Conservation (phyloP, 2,329 filamentous ascomycete species). For the Orbilia ellipsospora region DNA sequence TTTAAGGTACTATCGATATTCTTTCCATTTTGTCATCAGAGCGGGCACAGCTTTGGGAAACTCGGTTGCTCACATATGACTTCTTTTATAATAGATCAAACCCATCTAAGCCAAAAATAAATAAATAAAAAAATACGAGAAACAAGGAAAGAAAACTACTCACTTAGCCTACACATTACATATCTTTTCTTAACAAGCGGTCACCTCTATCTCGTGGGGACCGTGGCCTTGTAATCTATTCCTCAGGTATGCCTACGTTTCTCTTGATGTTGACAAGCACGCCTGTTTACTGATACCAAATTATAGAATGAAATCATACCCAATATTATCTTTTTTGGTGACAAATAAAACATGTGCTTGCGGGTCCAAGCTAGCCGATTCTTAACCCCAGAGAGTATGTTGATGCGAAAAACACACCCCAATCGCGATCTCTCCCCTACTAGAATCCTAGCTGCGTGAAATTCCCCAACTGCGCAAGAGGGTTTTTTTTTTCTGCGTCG, state of each 20-base stretch:
- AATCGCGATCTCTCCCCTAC: neutral
- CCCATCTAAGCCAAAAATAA: constrained; percentile 44
- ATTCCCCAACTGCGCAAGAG: neutral
- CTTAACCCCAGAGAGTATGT: constrained; percentile 35
- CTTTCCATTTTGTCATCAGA: neutral
- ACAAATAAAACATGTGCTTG: constrained; percentile 18
- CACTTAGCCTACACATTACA: neutral
- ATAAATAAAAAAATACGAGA: neutral
- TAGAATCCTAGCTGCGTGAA: neutral
- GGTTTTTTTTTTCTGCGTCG: constrained; percentile 8
- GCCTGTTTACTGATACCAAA: constrained; percentile 21
- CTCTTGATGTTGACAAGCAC: neutral
- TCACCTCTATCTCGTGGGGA: constrained; percentile 38
- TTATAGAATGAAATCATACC: constrained; percentile 19
- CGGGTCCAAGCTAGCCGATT: constrained; percentile 24
- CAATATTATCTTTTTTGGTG: constrained; percentile 18
- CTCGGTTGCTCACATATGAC: neutral
- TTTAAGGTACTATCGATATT: constrained; percentile 76
- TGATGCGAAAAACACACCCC: constrained; percentile 23
- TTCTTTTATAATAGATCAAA: constrained; percentile 35
- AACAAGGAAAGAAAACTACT: neutral
- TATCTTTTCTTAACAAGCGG: constrained; percentile 40
- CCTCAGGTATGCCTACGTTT: constrained; percentile 31
- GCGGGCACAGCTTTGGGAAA: too few species aligned
- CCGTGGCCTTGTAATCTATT: constrained; percentile 50